Conservation (phyloP, 2,329 filamentous ascomycete genomes). For the Beauveria rudraprayagi region DNA sequence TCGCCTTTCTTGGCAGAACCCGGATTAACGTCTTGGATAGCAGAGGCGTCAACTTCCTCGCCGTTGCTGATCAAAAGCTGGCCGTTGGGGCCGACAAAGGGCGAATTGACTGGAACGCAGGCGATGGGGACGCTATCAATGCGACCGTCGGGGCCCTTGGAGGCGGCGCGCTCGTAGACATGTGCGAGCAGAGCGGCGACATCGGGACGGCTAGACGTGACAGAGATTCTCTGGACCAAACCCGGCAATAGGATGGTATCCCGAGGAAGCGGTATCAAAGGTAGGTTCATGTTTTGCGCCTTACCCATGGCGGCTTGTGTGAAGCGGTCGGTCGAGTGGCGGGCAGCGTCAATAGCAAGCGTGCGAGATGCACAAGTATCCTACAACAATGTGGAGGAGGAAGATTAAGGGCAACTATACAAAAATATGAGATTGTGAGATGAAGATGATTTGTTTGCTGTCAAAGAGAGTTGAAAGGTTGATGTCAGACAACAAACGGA, state of each 20-base stretch:
- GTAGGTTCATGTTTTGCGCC: slow-evolving; percentile 45
- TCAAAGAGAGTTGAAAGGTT: not conserved
- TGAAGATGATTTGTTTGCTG: not conserved
- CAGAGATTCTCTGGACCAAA: slow-evolving; percentile 74
- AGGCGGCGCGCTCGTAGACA: slow-evolving; percentile 69
- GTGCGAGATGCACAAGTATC: not conserved
- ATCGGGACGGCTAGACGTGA: slow-evolving; percentile 72
- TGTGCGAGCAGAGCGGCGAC: slow-evolving; percentile 80
- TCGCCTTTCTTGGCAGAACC: slow-evolving; percentile 59
- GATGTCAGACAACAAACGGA: slow-evolving; percentile 4
- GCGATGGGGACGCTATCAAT: slow-evolving; percentile 68
- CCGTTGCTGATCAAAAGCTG: slow-evolving; percentile 65
- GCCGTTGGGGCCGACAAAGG: slow-evolving; percentile 64
- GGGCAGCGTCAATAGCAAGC: slow-evolving; percentile 2
- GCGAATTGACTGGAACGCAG: slow-evolving; percentile 78
- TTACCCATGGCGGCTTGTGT: slow-evolving; percentile 26
- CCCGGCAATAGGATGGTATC: slow-evolving; percentile 79
- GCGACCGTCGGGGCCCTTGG: slow-evolving; percentile 55
- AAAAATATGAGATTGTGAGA: not conserved
- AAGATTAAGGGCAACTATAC: no score
- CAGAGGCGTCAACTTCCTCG: slow-evolving; percentile 38
- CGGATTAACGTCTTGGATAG: slow-evolving; percentile 44
- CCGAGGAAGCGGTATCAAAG: slow-evolving; percentile 74
- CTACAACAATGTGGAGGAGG: not conserved
- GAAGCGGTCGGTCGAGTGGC: not conserved